These are phyloP conservation scores for Verbena officinalis DNA, from an alignment of 257 asterid species.

Conservation along the genomic window DNA sequence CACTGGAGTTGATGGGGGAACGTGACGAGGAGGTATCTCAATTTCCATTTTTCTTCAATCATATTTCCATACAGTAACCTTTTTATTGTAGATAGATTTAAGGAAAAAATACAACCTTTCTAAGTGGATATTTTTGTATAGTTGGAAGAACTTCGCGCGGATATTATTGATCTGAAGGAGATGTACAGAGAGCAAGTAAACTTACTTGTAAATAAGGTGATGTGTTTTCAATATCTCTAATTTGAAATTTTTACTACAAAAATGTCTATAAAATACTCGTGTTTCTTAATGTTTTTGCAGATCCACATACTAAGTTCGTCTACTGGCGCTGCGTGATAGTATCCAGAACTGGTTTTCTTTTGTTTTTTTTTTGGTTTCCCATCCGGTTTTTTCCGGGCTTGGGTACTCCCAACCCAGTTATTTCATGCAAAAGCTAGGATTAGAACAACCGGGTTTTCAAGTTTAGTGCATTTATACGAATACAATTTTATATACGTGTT, in stretches of 20 bases:
- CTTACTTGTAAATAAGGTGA: slow-evolving; percentile 92
- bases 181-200: slow-evolving; percentile 99
- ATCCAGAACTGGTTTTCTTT: too few species aligned
- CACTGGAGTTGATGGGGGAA: slow-evolving; percentile 98
- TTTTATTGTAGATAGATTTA: background rate
- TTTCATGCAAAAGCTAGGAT: too few species aligned
- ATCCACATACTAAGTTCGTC: slow-evolving; percentile 73
- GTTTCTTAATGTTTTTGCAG: slow-evolving; percentile 41
- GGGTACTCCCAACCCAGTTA: too few species aligned
- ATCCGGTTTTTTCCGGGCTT: too few species aligned
- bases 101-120: background rate
- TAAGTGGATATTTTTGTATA: slow-evolving; percentile 34
- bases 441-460: too few species aligned
- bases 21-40: slow-evolving; percentile 94
- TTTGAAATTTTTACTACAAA: too few species aligned
- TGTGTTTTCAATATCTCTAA: background rate
- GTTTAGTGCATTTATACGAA: too few species aligned
- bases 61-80: slow-evolving; percentile 14
- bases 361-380: too few species aligned
- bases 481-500: too few species aligned
- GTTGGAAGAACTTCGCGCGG: slow-evolving; percentile 98
- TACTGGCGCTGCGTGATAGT: background rate
- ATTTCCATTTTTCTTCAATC: background rate
- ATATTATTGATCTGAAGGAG: slow-evolving; percentile 89
- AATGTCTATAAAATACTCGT: too few species aligned